Evolutionary conservation across 306 rosid species (phyloP).

Genomic region (Pterocarpus santalinus): DNA sequence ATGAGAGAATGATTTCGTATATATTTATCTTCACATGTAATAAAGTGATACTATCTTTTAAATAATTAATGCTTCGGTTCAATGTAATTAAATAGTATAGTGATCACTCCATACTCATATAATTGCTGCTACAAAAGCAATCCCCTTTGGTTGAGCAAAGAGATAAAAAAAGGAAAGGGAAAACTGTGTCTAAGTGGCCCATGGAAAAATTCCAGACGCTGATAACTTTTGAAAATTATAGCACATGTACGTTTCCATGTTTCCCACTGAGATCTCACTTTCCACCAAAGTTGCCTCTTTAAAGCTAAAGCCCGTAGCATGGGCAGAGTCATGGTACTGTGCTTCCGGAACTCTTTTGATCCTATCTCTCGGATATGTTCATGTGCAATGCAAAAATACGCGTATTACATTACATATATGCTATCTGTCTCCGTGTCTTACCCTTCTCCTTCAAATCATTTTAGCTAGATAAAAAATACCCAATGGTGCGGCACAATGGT

Average conservation of each 20-base stretch:
- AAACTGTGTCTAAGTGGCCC: conserved; percentile 42
- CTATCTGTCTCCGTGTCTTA: neutral
- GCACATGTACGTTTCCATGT: conserved; percentile 51
- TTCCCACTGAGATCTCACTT: conserved; percentile 58
- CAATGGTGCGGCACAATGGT: neutral
- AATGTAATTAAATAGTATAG: neutral
- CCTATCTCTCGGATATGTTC: neutral
- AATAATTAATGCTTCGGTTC: neutral
- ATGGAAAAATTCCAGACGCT: conserved; percentile 12
- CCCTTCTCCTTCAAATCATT: too few relatives aligned
- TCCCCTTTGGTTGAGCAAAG: neutral
- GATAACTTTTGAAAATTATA: conserved; percentile 48
- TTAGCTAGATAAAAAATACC: too few relatives aligned
- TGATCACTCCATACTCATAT: neutral
- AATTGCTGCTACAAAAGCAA: conserved; percentile 37
- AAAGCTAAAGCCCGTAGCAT: conserved; percentile 40
- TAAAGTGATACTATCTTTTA: neutral
- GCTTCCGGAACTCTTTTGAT: neutral
- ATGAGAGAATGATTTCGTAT: too few relatives aligned
- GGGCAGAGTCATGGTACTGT: neutral
- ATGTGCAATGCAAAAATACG: neutral
- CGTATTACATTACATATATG: too few relatives aligned
- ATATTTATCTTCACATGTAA: too few relatives aligned
- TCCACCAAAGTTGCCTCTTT: conserved; percentile 40
- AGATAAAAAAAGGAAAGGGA: neutral